A percentile compares a stretch with the other conserved stretches of the same genome.
Conservation (phyloP, 805 yeast species). For the Kodamaea kaohsiungensis region DNA sequence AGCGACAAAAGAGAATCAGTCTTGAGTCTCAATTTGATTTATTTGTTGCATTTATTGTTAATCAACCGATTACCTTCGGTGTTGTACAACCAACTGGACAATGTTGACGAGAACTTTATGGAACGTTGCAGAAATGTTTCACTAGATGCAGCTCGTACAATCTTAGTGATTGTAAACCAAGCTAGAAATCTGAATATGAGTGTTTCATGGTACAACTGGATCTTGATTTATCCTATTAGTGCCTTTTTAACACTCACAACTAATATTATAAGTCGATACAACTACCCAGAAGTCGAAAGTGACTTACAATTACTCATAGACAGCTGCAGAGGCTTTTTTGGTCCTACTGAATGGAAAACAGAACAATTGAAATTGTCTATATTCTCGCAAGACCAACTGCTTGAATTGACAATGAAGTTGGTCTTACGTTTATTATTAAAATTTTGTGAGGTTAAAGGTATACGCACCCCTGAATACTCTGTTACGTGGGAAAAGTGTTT, state of each 20-base stretch:
- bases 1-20: conserved; percentile 13
- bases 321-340: conserved; percentile 19
- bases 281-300: conserved; percentile 23
- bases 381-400: conserved; percentile 10
- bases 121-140: conserved; percentile 30
- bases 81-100: conserved; percentile 11
- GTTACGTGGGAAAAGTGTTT: conserved; percentile 13
- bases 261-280: conserved; percentile 27
- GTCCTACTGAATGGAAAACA: background rate
- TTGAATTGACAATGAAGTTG: conserved; percentile 20
- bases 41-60: conserved; percentile 37
- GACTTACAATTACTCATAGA: conserved; percentile 35
- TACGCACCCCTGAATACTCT: background rate
- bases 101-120: conserved; percentile 18
- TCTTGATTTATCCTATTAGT: conserved; percentile 30
- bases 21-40: conserved; percentile 29
- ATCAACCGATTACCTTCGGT: conserved; percentile 37
- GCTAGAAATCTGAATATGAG: conserved; percentile 22
- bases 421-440: conserved; percentile 18
- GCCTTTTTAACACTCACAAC: conserved; percentile 25
- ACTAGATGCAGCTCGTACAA: conserved; percentile 39
- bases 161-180: conserved; percentile 26
- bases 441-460: conserved; percentile 15
- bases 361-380: conserved; percentile 1
- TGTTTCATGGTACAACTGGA: conserved; percentile 32